Base-by-base conservation (phyloP, 179 eudicot genomes). In the Heliamphora ciliata region DNA sequence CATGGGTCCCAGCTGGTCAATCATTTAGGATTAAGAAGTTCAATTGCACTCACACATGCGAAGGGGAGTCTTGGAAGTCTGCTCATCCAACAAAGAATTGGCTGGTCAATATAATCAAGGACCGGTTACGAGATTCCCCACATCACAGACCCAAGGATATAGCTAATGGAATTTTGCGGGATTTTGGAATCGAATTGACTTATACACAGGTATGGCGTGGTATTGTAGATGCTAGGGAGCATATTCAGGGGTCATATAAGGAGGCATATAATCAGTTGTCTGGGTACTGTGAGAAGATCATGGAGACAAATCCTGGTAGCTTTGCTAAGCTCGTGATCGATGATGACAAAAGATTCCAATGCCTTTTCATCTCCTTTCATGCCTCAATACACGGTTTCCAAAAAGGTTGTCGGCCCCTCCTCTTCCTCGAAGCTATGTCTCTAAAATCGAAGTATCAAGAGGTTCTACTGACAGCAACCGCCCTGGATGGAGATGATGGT, bases 151-250 rank as follows among this genome's bases (percentile, higher is more conserved):
- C 95, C 15, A 92, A 91, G 84, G 98, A 92, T 52, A 95, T 95
- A 69, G 97, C 94, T 44, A 89, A 89, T 80, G 90, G 88, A 70
- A 89, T 95, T 80, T 88, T 88, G 40, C 78, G 81, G 67, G 98
- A 92, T 70, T 94, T 89, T 83, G 98, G 98, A 66, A 85, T 94
- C 66, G 88, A 90, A 47, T 79, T 92, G 73, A 95, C 84, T 79
- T 89, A 90, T 76, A 87, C 93, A 68, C 97, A 94, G 84, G 98
- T 93, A 58, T 89, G 94, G 92, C 91, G 97, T 58, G 98, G 97
- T n/a, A 89, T 90, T 79, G 92, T 86, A 84, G 88, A 88, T 87
- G 95, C 97, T 6, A 85, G 90, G 74, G 98, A 92, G 85, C 97
- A 95, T 77, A 91, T 94, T 82, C 95, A 92, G 85, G 98, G 94